Conservation (phyloP, 2,329 filamentous ascomycete genomes). For the Trichothecium roseum region DNA sequence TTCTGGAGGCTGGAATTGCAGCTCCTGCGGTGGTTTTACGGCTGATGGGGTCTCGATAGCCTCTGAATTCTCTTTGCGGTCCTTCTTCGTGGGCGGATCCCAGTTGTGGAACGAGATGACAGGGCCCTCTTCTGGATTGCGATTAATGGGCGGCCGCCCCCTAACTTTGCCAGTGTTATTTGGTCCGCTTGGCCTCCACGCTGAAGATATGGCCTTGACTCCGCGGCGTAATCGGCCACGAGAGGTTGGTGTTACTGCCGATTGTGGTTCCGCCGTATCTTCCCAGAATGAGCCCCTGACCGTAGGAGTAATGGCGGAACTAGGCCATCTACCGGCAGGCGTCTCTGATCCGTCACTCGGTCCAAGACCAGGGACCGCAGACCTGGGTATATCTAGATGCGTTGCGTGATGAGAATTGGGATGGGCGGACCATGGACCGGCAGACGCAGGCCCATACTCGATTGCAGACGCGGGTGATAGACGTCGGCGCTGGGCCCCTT, state of each 20-base stretch:
- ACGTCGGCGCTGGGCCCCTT: conserved; percentile 49
- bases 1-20: not conserved
- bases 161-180: conserved; percentile 59
- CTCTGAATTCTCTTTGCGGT: conserved; percentile 1
- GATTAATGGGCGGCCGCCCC: conserved; percentile 68
- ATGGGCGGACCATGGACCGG: conserved; percentile 34
- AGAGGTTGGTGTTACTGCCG: conserved; percentile 61
- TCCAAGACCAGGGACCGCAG: conserved; percentile 9
- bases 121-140: conserved; percentile 47
- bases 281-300: conserved; percentile 43
- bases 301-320: conserved; percentile 65
- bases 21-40: not conserved
- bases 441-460: conserved; percentile 21
- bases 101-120: conserved; percentile 55
- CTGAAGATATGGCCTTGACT: conserved; percentile 77
- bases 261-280: conserved; percentile 54
- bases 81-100: conserved; percentile 38
- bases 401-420: conserved; percentile 18
- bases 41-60: not conserved
- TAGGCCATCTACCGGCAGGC: conserved; percentile 60
- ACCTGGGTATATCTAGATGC: conserved; percentile 3
- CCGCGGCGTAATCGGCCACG: conserved; percentile 50
- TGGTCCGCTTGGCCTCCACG: conserved; percentile 63
- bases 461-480: conserved; percentile 40
- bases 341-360: conserved; percentile 46